Evolutionary conservation across 306 rosid species (phyloP).

Genomic region (Glycyrrhiza uralensis): DNA sequence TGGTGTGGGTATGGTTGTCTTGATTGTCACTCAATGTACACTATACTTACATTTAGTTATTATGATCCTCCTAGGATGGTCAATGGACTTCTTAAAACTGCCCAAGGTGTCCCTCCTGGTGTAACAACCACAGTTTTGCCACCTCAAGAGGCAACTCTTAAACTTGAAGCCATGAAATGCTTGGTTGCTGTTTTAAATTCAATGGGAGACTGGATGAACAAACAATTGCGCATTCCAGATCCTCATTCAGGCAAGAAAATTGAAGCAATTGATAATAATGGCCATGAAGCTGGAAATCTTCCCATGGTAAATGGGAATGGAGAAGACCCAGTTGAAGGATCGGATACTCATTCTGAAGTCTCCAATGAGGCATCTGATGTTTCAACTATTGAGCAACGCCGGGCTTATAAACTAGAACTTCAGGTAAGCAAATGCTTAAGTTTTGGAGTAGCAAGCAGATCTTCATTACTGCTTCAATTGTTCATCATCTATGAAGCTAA

Average conservation of each 20-base stretch:
- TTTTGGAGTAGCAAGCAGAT: constrained; percentile 27
- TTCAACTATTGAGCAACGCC: constrained; percentile 84
- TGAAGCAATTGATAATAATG: constrained; percentile 55
- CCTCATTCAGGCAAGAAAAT: constrained; percentile 64
- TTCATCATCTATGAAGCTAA: constrained; percentile 42
- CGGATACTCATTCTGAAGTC: constrained; percentile 80
- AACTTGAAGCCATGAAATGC: constrained; percentile 95
- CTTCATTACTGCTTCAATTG: constrained; percentile 23
- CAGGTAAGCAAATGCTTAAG: constrained; percentile 53
- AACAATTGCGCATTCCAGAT: constrained; percentile 92
- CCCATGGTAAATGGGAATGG: constrained; percentile 73
- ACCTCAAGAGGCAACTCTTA: constrained; percentile 86
- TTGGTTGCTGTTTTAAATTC: constrained; percentile 81
- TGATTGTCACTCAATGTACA: constrained; percentile 12
- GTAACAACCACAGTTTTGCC: constrained; percentile 84
- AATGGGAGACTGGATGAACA: constrained; percentile 97
- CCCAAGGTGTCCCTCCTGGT: constrained; percentile 97
- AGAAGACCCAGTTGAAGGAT: constrained; percentile 79
- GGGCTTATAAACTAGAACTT: constrained; percentile 98
- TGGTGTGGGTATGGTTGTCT: constrained; percentile 4
- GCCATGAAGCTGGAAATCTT: constrained; percentile 57
- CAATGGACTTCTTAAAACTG: constrained; percentile 98
- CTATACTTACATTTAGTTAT: constrained; percentile 7
- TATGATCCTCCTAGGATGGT: constrained; percentile 75
- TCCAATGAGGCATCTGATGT: constrained; percentile 81